Conservation (phyloP, 805 yeast species). For the Nakazawaea anatomiae region DNA sequence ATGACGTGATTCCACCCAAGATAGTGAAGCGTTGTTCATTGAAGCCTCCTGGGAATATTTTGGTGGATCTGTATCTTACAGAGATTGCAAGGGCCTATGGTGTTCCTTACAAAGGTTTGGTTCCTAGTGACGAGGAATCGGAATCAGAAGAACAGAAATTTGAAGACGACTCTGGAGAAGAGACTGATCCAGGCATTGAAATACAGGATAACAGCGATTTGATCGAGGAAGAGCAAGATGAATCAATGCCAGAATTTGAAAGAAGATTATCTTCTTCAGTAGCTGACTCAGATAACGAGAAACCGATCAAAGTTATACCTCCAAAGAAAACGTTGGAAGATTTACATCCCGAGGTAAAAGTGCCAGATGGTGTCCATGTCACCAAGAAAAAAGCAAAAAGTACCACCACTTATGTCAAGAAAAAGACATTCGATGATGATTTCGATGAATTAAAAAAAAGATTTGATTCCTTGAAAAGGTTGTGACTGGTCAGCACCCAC, state of each 20-base stretch:
- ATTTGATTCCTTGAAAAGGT: slow-evolving; percentile 68
- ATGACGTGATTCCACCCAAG: slow-evolving; percentile 58
- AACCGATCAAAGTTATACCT: slow-evolving; percentile 37
- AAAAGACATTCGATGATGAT: slow-evolving; percentile 34
- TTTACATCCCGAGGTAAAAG: slow-evolving; percentile 28
- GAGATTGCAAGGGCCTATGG: slow-evolving; percentile 80
- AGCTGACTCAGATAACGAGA: slow-evolving; percentile 16
- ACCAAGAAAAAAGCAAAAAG: slow-evolving; percentile 17
- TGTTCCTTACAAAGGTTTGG: slow-evolving; percentile 62
- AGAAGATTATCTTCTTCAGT: slow-evolving; percentile 18
- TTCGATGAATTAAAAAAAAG: slow-evolving; percentile 63
- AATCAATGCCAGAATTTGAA: slow-evolving; percentile 15
- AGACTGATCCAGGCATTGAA: slow-evolving; percentile 23
- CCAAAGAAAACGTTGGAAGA: slow-evolving; percentile 37
- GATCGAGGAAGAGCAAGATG: slow-evolving; percentile 15
- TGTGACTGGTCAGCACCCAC: background rate
- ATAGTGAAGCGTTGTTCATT: slow-evolving; percentile 56
- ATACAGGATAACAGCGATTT: slow-evolving; percentile 12
- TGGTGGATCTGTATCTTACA: slow-evolving; percentile 63
- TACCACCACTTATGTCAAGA: slow-evolving; percentile 11
- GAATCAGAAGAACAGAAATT: slow-evolving; percentile 20
- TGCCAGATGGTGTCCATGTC: slow-evolving; percentile 35
- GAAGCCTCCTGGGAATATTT: slow-evolving; percentile 57
- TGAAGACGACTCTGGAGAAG: slow-evolving; percentile 20
- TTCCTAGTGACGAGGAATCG: slow-evolving; percentile 13